These are phyloP conservation scores for Scedosporium minutisporum DNA, from an alignment of 2,329 filamentous ascomycete genomes.

Conservation along the genomic window DNA sequence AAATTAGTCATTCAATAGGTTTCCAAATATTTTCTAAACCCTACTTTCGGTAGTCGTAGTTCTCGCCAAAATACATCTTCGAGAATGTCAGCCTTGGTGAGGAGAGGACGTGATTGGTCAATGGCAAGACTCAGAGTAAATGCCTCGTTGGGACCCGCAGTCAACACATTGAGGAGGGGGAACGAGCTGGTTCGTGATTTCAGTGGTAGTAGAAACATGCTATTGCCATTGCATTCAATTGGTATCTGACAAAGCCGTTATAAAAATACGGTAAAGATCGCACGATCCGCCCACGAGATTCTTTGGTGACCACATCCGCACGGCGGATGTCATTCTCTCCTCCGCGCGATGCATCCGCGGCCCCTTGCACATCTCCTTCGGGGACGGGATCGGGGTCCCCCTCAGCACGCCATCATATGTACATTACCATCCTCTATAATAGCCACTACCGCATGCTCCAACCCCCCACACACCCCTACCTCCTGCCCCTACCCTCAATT, in stretches of 20 bases:
- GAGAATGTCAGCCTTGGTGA: no score
- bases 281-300: neutral
- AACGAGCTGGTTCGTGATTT: neutral
- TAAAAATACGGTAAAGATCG: constrained; percentile 1
- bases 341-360: neutral
- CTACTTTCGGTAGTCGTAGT: no score
- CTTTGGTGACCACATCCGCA: neutral
- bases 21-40: no score
- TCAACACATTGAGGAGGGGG: no score
- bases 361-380: neutral
- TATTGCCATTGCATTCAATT: constrained; percentile 4
- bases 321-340: neutral
- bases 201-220: neutral
- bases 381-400: neutral
- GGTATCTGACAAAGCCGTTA: constrained; percentile 6
- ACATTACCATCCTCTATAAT: neutral
- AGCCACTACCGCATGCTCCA: neutral
- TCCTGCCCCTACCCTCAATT: neutral
- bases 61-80: no score
- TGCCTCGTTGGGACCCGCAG: no score
- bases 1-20: no score
- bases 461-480: neutral
- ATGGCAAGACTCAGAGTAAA: no score
- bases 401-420: neutral
- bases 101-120: no score